Evolutionary conservation across 805 yeast genomes (phyloP).

Genomic region (Candida nitratophila): DNA sequence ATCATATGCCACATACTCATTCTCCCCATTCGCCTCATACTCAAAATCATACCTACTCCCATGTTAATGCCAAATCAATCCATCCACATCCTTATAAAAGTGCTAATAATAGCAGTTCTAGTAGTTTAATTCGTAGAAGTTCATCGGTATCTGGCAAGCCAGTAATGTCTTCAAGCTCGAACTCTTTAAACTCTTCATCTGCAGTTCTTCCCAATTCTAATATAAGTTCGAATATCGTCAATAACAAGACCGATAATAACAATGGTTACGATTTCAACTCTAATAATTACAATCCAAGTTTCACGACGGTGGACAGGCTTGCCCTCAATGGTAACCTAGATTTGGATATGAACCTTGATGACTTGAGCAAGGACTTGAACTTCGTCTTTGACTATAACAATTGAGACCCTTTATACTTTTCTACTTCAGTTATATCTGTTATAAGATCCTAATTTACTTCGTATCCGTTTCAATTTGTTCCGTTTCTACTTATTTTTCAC

Average conservation of each 20-base stretch:
- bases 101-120: neutral
- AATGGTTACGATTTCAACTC: neutral
- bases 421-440: neutral
- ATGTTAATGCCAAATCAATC: slow-evolving; percentile 11
- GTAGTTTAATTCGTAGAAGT: neutral
- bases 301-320: neutral
- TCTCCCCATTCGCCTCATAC: slow-evolving; percentile 2
- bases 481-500: no score
- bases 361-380: neutral
- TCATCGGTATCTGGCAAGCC: neutral
- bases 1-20: slow-evolving; percentile 4
- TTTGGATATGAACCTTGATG: neutral
- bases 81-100: slow-evolving; percentile 18
- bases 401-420: no score
- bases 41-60: slow-evolving; percentile 5
- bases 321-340: neutral
- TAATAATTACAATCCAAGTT: neutral
- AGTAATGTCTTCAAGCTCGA: neutral
- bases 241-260: neutral
- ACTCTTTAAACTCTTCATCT: neutral
- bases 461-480: no score
- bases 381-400: neutral
- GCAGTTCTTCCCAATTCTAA: neutral
- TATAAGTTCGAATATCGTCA: no score
- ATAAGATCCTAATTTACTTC: no score